Percentiles rank a stretch among this genome's conserved stretches.
These are phyloP conservation scores for Talaromyces borbonicus DNA, from an alignment of 495 filamentous ascomycete genomes.

Conservation along the genomic window DNA sequence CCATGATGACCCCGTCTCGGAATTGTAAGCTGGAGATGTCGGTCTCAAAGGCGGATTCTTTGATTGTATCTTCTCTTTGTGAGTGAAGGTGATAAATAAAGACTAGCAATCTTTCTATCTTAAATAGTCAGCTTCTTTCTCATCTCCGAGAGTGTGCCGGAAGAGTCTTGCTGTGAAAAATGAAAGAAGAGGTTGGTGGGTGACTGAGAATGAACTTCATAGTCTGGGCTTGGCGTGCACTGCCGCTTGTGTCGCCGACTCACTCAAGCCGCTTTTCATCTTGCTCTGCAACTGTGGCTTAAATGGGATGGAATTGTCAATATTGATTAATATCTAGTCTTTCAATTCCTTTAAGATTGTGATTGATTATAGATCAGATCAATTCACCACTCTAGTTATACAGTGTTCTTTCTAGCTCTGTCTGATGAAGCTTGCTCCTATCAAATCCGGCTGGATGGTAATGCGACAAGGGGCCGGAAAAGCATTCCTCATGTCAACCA, in stretches of 20 bases:
- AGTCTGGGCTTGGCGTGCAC: background rate
- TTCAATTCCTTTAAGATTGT: too few relatives aligned
- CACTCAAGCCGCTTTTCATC: background rate
- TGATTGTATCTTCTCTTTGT: too few relatives aligned
- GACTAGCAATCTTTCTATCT: background rate
- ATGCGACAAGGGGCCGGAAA: too few relatives aligned
- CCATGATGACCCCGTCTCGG: conserved; percentile 1
- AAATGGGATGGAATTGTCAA: background rate
- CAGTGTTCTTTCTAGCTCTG: too few relatives aligned
- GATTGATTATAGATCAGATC: background rate
- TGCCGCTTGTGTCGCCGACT: background rate
- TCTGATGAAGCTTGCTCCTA: background rate
- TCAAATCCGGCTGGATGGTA: background rate
- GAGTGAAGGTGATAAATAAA: background rate
- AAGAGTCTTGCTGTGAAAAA: background rate
- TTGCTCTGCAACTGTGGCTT: background rate
- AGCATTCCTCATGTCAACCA: too few relatives aligned
- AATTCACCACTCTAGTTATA: background rate
- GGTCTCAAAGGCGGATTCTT: background rate
- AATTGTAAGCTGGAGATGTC: background rate
- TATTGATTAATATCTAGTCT: too few relatives aligned
- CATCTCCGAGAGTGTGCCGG: background rate
- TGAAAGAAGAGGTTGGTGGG: background rate
- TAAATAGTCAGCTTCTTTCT: background rate
- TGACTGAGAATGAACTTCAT: background rate